Conservation (phyloP, 495 filamentous ascomycete species). For the Ramalina peruviana region DNA sequence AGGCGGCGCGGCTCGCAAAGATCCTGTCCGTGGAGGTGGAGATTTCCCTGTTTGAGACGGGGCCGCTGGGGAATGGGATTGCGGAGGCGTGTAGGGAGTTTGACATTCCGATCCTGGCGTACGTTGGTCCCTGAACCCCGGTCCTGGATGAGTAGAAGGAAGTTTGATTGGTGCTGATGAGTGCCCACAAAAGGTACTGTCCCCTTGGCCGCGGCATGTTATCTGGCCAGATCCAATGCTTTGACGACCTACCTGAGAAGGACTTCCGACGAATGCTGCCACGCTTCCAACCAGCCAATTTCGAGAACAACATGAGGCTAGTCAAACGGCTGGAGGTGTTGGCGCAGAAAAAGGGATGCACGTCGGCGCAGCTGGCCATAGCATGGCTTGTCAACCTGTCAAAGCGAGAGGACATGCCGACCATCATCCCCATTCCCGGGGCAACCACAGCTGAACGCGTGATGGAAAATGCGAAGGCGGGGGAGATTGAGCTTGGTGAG, state of each 20-base stretch:
- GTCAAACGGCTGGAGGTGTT: slow-evolving; percentile 49
- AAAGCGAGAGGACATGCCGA: slow-evolving; percentile 44
- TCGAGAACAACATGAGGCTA: slow-evolving; percentile 59
- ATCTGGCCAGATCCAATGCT: slow-evolving; percentile 47
- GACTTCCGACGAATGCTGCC: slow-evolving; percentile 42
- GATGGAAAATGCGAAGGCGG: slow-evolving; percentile 26
- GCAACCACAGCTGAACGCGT: slow-evolving; percentile 35
- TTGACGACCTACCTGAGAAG: slow-evolving; percentile 45
- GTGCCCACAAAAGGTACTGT: slow-evolving; percentile 24
- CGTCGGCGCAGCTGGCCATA: slow-evolving; percentile 62
- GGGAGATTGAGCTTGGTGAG: slow-evolving; percentile 26
- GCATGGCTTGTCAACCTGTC: slow-evolving; percentile 31
- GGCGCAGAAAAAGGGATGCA: slow-evolving; percentile 53
- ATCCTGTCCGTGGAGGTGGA: slow-evolving; percentile 69
- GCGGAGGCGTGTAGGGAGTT: slow-evolving; percentile 55
- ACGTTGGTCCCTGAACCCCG: too few species aligned
- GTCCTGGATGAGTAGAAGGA: too few species aligned
- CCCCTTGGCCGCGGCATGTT: slow-evolving; percentile 38
- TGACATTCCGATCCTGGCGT: slow-evolving; percentile 54
- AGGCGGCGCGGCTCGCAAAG: slow-evolving; percentile 52
- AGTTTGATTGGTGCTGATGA: too few species aligned
- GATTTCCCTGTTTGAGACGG: slow-evolving; percentile 51
- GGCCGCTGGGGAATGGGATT: slow-evolving; percentile 60
- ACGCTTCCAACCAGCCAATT: slow-evolving; percentile 54
- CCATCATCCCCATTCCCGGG: slow-evolving; percentile 78